phyloP scores from a whole-genome alignment of 768 basidiomycete species.

The Hericium rajendrae region DNA sequence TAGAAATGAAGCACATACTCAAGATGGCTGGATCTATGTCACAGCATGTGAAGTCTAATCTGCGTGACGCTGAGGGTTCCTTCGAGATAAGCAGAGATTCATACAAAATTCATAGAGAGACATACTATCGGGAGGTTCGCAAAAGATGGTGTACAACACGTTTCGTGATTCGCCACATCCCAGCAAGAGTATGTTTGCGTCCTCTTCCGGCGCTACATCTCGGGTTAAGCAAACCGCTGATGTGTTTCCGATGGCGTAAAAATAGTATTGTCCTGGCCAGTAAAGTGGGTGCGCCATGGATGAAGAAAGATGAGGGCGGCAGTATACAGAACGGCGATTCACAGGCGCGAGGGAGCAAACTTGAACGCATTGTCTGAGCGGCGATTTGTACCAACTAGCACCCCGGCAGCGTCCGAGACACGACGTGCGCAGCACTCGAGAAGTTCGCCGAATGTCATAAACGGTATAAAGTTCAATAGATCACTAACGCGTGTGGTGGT shows the following conservation, averaged over 20 bases:
- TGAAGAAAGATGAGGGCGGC: background rate
- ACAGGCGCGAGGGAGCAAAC: too few species aligned
- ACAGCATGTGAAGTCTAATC: conserved; percentile 40
- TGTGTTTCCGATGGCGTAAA: conserved; percentile 55
- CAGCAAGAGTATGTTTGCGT: conserved; percentile 42
- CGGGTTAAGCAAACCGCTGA: conserved; percentile 40
- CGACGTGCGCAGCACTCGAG: too few species aligned
- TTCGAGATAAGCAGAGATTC: background rate
- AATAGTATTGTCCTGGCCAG: conserved; percentile 37
- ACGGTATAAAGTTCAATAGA: too few species aligned
- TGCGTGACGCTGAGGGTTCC: conserved; percentile 14
- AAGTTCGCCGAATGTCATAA: too few species aligned
- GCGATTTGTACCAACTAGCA: too few species aligned
- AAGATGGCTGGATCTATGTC: conserved; percentile 39
- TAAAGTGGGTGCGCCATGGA: conserved; percentile 34
- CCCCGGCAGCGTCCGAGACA: too few species aligned
- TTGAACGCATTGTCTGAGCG: too few species aligned
- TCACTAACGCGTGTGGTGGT: too few species aligned
- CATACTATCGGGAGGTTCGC: conserved; percentile 9
- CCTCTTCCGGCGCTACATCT: conserved; percentile 35
- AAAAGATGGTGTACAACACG: conserved; percentile 38
- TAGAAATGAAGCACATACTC: conserved; percentile 22
- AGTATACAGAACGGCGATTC: background rate
- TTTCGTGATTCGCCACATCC: conserved; percentile 51
- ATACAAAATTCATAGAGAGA: background rate